A percentile compares a stretch with the other conserved stretches of the same genome.
phyloP scores from a whole-genome alignment of 2,329 filamentous ascomycete genomes.

The Pseudogymnoascus sp. region DNA sequence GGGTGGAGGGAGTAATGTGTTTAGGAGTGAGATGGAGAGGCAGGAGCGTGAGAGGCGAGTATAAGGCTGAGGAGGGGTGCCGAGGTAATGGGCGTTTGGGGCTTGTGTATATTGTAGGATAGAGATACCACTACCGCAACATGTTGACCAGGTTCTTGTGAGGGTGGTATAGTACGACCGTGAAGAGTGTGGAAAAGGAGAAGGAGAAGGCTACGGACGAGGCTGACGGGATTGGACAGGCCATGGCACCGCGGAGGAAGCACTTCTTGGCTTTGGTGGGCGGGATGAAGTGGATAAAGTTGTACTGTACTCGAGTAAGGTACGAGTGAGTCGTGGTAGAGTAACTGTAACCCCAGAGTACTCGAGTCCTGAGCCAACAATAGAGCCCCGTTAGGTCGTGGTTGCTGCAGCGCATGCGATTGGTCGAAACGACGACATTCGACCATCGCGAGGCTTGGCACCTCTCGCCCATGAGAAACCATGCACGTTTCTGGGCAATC shows the following conservation, averaged over 20 bases:
- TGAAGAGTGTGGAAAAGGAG: neutral
- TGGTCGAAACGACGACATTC: neutral
- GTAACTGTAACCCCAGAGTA: neutral
- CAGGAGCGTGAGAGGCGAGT: neutral
- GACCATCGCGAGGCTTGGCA: neutral
- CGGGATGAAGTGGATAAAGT: neutral
- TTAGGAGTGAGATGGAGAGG: constrained; percentile 1
- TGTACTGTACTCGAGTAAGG: no score
- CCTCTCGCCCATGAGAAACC: constrained; percentile 4
- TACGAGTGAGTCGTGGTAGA: no score
- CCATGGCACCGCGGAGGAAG: neutral
- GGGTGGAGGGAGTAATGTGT: neutral
- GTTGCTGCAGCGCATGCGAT: neutral
- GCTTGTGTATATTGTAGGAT: neutral
- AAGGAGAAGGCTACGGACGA: neutral
- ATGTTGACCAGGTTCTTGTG: neutral
- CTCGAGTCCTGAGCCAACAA: neutral
- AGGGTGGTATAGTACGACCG: neutral
- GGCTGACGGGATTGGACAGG: neutral
- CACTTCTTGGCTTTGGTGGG: neutral
- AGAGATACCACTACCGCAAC: neutral
- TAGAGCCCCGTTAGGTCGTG: neutral
- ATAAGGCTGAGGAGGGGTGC: neutral
- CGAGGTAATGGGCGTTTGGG: neutral
- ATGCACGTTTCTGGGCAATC: constrained; percentile 1